Conservation (phyloP, 139 green algal genomes). For the Tetradesmus lagerheimii region DNA sequence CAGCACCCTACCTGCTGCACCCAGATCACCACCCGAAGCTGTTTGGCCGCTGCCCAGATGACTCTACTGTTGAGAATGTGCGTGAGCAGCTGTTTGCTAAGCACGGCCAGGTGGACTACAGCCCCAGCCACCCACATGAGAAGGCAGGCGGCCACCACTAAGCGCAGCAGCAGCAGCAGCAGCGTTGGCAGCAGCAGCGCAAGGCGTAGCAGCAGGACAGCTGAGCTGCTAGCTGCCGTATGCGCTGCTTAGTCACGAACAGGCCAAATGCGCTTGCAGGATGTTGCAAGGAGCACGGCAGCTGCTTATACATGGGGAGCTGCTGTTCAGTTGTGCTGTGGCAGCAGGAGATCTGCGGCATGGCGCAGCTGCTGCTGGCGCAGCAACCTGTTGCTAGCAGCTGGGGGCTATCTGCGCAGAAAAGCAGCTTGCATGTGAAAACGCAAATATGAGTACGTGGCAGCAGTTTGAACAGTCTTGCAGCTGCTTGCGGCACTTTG, state of each 20-base stretch:
- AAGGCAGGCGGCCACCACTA: slow-evolving; percentile 25
- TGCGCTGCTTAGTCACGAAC: no score
- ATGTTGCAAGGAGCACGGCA: neutral
- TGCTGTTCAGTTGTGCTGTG: neutral
- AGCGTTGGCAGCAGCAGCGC: neutral
- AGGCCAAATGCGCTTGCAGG: no score
- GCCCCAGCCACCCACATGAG: slow-evolving; percentile 32
- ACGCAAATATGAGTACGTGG: no score
- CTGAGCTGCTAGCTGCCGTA: neutral
- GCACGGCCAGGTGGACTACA: slow-evolving; percentile 38
- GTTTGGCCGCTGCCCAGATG: neutral
- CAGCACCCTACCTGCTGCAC: slow-evolving; percentile 38
- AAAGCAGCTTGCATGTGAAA: no score
- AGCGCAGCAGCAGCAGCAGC: slow-evolving; percentile 25
- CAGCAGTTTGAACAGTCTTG: no score
- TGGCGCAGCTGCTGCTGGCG: neutral
- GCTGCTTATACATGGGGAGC: neutral
- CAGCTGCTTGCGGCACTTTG: no score
- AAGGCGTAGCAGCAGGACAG: neutral
- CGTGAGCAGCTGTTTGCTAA: slow-evolving; percentile 41
- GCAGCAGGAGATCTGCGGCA: neutral
- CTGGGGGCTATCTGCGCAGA: no score
- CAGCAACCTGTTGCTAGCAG: neutral
- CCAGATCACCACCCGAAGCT: slow-evolving; percentile 45
- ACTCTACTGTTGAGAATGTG: slow-evolving; percentile 30